phyloP scores from a whole-genome alignment of 2,329 filamentous ascomycete genomes.

The Aspergillus felis region DNA sequence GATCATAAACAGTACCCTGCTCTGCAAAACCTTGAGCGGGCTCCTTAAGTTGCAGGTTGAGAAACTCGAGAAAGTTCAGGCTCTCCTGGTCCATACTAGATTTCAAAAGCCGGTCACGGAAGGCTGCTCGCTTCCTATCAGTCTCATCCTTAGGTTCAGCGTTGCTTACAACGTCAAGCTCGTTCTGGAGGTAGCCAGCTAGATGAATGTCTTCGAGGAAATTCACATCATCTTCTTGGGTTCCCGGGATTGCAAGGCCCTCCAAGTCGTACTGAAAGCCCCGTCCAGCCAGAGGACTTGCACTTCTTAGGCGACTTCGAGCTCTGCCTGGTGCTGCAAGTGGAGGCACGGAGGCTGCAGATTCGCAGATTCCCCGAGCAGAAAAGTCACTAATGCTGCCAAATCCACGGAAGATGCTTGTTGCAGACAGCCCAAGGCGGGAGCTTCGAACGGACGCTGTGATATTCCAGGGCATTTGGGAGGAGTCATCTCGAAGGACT shows the following conservation, averaged over 20 bases:
- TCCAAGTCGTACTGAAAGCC: constrained; percentile 33
- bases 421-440: constrained; percentile 38
- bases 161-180: constrained; percentile 23
- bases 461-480: constrained; percentile 67
- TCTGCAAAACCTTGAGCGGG: constrained; percentile 4
- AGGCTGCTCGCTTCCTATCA: constrained; percentile 31
- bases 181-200: constrained; percentile 30
- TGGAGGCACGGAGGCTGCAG: constrained; percentile 15
- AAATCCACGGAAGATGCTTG: constrained; percentile 26
- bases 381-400: constrained; percentile 36
- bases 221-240: constrained; percentile 19
- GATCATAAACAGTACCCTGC: constrained; percentile 11
- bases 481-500: constrained; percentile 63
- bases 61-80: constrained; percentile 60
- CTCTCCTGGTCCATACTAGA: constrained; percentile 56
- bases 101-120: constrained; percentile 43
- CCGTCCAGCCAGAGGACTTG: constrained; percentile 59
- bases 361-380: constrained; percentile 18
- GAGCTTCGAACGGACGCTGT: constrained; percentile 54
- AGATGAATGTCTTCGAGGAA: constrained; percentile 27
- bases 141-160: constrained; percentile 17
- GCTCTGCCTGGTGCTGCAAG: constrained; percentile 35
- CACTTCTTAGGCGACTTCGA: constrained; percentile 53
- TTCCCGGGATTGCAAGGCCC: constrained; percentile 17
- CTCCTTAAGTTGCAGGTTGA: constrained; percentile 47